phyloP scores from a whole-genome alignment of 148 eudicot species.

The Heliosperma pusillum region DNA sequence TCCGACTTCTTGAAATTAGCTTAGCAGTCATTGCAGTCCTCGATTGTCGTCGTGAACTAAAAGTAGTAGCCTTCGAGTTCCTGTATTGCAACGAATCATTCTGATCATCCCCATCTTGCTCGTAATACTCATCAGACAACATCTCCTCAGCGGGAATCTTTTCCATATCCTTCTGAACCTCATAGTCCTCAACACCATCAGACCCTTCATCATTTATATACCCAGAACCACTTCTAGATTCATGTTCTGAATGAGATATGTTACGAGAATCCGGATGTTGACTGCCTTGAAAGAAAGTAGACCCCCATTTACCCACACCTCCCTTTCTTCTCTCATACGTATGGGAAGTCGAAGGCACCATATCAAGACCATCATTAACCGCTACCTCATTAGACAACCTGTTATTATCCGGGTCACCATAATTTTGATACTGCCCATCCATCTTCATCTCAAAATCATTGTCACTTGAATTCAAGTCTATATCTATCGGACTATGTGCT shows the following conservation, averaged over 20 bases:
- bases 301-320: conserved; percentile 64
- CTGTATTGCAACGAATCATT: conserved; percentile 54
- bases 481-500: conserved; percentile 41
- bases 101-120: conserved; percentile 88
- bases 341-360: conserved; percentile 37
- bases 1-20: conserved; percentile 35
- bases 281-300: conserved; percentile 68
- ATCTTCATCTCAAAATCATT: conserved; percentile 45
- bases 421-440: conserved; percentile 39
- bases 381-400: conserved; percentile 36
- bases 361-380: conserved; percentile 32
- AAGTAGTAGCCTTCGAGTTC: conserved; percentile 28
- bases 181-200: conserved; percentile 51
- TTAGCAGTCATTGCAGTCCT: conserved; percentile 33
- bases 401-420: conserved; percentile 34
- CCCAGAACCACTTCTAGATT: conserved; percentile 73
- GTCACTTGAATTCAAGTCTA: conserved; percentile 54
- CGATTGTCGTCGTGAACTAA: conserved; percentile 40
- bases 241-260: conserved; percentile 56
- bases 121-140: conserved; percentile 97
- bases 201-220: conserved; percentile 62
- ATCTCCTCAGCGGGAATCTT: conserved; percentile 79
- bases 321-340: conserved; percentile 43
- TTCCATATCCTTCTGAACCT: conserved; percentile 39
- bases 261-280: conserved; percentile 40